Base-by-base conservation (phyloP, 495 filamentous ascomycete species). In the Rostrohypoxylon terebratum region DNA sequence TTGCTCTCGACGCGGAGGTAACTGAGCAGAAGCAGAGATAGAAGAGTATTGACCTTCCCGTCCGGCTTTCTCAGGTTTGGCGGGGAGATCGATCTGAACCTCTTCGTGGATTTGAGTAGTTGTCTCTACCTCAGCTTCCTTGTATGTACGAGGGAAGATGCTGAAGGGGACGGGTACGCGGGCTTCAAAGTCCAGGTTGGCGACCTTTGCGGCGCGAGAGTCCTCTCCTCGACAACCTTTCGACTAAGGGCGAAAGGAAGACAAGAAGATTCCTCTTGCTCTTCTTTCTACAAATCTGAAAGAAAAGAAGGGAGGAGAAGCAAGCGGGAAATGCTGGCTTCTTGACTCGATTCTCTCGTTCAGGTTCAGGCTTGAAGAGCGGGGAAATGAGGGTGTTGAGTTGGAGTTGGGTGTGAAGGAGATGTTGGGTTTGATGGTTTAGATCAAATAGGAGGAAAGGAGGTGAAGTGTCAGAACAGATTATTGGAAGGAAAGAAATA, bases 181-280 rank as follows among this genome's bases (percentile, higher is more conserved):
- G 87, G 94, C 94, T 92, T 98, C 94, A 94, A 97, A 98, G 91
- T 97, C 95, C 94, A 98, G 95, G 86, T 95, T 98, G 93, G 85
- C 95, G 89, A 90, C 89, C 87, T 90, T 89, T 83, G 70, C 72
- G 78, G 84, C 81, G 79, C 81, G 85, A 88, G 88, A 89, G 90
- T 89, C 88, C 78, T 89, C 87, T 93, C 93, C 94, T 94, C 90
- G 91, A 93, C 90, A 74, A 90, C 92, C 93, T 95, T 92, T 91
- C 93, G 93, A 93, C 88, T 75, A 63, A 84, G 86, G 86, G 88
- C 93, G 92, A 95, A 93, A 94, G 90, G 90, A 89, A 92, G 90
- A 94, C 90, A 94, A 94, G 93, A 95, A 94, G 92, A 93, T 88
- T 86, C 86, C 87, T 90, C 87, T 90, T 87, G 89, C 88, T 91